Conservation (phyloP, 495 filamentous ascomycete genomes). For the Penicillium coprophilum region DNA sequence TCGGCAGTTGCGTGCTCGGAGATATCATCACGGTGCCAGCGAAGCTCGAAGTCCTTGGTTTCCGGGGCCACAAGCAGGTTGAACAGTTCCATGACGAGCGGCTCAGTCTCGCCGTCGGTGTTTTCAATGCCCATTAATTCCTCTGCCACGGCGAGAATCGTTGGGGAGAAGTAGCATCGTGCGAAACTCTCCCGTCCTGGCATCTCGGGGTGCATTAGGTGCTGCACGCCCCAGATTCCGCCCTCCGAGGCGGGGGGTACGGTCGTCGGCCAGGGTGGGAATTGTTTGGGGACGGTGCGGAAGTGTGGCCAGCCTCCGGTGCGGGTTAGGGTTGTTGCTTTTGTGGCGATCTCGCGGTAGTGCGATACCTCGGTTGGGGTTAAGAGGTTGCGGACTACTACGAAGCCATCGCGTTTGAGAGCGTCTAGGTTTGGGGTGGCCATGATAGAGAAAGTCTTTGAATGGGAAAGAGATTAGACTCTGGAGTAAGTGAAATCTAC, state of each 20-base stretch:
- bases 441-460: constrained; percentile 16
- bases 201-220: constrained; percentile 71
- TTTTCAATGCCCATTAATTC: constrained; percentile 51
- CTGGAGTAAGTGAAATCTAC: too few species aligned
- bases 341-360: constrained; percentile 56
- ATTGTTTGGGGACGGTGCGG: constrained; percentile 81
- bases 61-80: constrained; percentile 74
- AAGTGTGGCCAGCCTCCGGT: constrained; percentile 71
- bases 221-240: constrained; percentile 86
- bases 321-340: constrained; percentile 56
- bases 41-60: constrained; percentile 59
- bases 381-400: constrained; percentile 50
- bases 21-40: constrained; percentile 81
- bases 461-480: too few species aligned
- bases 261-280: constrained; percentile 71
- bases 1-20: constrained; percentile 52
- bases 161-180: constrained; percentile 61
- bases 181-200: constrained; percentile 55
- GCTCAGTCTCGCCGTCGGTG: constrained; percentile 30
- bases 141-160: constrained; percentile 55
- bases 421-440: constrained; percentile 39
- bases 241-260: constrained; percentile 47
- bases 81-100: constrained; percentile 76
- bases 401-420: constrained; percentile 51
- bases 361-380: constrained; percentile 43